Evolutionary conservation across 2,329 filamentous ascomycete species (phyloP), one percentile per base, ranked within the genome.

Genomic region (Calonectria pteridis): DNA sequence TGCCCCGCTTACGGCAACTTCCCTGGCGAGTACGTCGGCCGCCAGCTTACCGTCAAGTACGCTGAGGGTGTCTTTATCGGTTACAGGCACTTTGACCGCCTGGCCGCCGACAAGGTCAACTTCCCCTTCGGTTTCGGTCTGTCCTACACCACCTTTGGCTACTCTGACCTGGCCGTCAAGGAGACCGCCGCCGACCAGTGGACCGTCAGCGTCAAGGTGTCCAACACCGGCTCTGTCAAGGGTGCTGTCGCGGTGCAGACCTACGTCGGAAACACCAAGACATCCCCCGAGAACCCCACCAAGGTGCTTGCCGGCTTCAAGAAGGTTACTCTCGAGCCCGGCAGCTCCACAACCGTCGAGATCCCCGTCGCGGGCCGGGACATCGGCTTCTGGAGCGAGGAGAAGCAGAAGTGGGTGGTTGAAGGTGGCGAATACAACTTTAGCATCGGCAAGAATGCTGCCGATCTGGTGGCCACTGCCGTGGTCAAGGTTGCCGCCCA

Each of bases 11-110:
- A 91, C 82, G 86, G 92, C 73, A 93, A 93, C 83, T 93, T 81
- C 73, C 81, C 81, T 1, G 79, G 87, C 4, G 90, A 92, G 80
- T 73, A 77, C 40, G 74, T 63, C 13, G 75, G 78, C 28, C 77
- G 77, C 0, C 88, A 90, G 69, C 86, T 91, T 62, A 87, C 89
- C 74, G 90, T 91, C 4, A 84, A 91, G 3, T 94, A 94, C 76
- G 91, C 90, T 18, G 92, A 94, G 81, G 92, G 92, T 62, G 87
- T 94, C 65, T 93, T 92, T 79, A 87, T 94, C 46, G 92, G 92
- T 1, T 94, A 94, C 81, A 86, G 92, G 31, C 92, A 90, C 83
- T 94, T 92, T 77, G 91, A 94, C 79, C 91, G 90, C 77, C 26
- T 75, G 43, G 31, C 63, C 0, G 40, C 37, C 16, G 62, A 69